Base-by-base conservation (phyloP, 2,329 filamentous ascomycete genomes). In the Ambrosiella xylebori region DNA sequence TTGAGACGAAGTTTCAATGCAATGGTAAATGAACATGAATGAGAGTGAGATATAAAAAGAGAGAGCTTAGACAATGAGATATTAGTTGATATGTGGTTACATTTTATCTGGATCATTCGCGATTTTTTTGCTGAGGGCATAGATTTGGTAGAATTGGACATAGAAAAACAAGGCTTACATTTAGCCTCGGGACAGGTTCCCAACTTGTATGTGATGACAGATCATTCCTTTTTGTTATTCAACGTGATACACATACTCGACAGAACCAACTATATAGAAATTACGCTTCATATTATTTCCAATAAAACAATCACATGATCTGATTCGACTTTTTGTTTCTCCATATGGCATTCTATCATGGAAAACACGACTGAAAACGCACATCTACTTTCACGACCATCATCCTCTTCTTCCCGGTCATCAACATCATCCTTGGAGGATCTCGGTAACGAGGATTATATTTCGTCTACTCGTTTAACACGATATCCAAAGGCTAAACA, bases 381-480 rank as follows among this genome's bases (percentile, higher is more conserved):
- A 13, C 44, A 17, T 17, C 44, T 47, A 4, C 44, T 47, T 17
- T 47, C 44, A 3, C 44, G 44, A 5, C 13, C 44, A 13, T 47
- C 37, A 13, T 12, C 52, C 2, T 11, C 5, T 12, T 40, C 37
- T 15, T 57, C 56, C 8, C 47, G 56, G 3, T 57, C 56, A n/a
- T 57, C 56, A 5, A 47, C 44, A 13, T 38, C 37, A 6, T 50
- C 40, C n/a, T 19, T 54, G 7, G 52, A 54, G 7, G 56, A 52
- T 44, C 15, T 50, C 8, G 41, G 41, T 12, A 41, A 52, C 13
- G 38, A 52, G 19, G 47, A 40, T 13, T 57, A 51, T n/a, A 38
- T 41, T 40, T 57, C 56, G 52, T 50, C 17, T 27, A 57, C 56
- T 36, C 47, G 49, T 13, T 37, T 57, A 27, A 52, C n/a, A 12